Evolutionary conservation across 805 yeast species (phyloP), one percentile per base, ranked within the genome.

Genomic region (Tetrapisispora iriomotensis): DNA sequence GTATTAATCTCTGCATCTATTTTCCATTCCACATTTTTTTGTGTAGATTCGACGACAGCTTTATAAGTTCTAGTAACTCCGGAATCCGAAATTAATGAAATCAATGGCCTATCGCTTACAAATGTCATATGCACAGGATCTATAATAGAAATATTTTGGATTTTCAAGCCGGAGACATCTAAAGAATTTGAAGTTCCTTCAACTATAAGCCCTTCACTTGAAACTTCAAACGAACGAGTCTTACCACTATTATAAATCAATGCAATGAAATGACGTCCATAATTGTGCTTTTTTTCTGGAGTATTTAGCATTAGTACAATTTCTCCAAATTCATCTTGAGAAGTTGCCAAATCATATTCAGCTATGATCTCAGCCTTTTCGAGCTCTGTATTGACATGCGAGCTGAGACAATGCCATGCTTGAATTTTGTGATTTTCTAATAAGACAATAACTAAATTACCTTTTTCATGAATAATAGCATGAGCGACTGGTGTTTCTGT

Each of bases 321-420:
- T 8, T 40, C 38, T 3, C 48, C 45, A 7, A 27, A 21, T 2
- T 37, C 31, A 3, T 34, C 36, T 1, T 35, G 22, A 13, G 19
- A 12, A 3, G 32, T 40, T 13, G 28, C 8, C 3, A 52, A 22
- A 6, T 35, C 22, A 13, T 46, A 36, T 8, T 49, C 50, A 2
- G 53, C 40, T 19, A 40, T 47, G 10, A 53, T 39, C 9, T 32
- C 26, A 1, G 56, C 42, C 0, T 40, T 30, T 25, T 39, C 32
- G 8, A 10, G 19, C 31, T 39, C 39, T 17, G 20, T 18, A 37
- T 54, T 56, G 0, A 34, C 24, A 12, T 37, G 19, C 17, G 28
- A 28, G 17, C 37, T 40, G 2, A 62, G 51, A 38, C 87, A 75
- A 41, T 79, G 74, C 84, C 86, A 84, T 6, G 82, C 62, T 10